Conservation (phyloP, 768 basidiomycete genomes). For the Multifurca ochricompacta region DNA sequence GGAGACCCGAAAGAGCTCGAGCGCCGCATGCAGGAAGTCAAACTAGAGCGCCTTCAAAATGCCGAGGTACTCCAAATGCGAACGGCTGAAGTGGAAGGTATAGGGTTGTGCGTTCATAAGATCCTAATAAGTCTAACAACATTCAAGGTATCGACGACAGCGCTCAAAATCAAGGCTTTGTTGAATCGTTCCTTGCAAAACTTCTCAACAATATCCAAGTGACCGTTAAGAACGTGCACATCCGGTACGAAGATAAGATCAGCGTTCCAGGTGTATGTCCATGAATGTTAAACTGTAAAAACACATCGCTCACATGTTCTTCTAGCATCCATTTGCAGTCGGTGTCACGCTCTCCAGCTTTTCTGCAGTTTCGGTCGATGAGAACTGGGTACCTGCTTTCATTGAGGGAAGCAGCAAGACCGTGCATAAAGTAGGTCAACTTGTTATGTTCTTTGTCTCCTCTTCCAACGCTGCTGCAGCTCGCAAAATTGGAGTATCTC, state of each 20-base stretch:
- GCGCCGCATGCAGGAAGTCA: conserved; percentile 69
- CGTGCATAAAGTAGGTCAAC: conserved; percentile 71
- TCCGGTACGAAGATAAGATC: conserved; percentile 92
- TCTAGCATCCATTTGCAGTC: conserved; percentile 90
- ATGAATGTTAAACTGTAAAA: not conserved
- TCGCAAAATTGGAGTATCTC: conserved; percentile 79
- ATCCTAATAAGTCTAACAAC: not conserved
- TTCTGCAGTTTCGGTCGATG: conserved; percentile 82
- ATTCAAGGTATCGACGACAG: conserved; percentile 32
- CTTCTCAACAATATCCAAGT: conserved; percentile 95
- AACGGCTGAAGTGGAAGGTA: conserved; percentile 44
- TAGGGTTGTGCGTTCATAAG: conserved; percentile 11
- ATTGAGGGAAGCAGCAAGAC: conserved; percentile 82
- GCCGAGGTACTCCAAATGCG: conserved; percentile 78
- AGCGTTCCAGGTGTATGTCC: conserved; percentile 82
- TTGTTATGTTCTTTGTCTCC: not conserved
- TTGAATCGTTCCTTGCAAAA: conserved; percentile 77
- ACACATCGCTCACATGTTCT: not conserved
- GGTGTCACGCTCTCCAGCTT: conserved; percentile 86
- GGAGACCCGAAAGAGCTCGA: conserved; percentile 82
- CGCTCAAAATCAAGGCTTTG: conserved; percentile 69
- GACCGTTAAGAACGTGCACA: conserved; percentile 90
- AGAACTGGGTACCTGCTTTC: conserved; percentile 82
- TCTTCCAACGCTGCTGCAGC: conserved; percentile 33
- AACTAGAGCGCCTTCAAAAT: conserved; percentile 81